Percentiles rank a stretch among this genome's conserved stretches.
These are phyloP conservation scores for Agaricales sp. DNA, from an alignment of 1,284 basidiomycete species.

Conservation along the genomic window DNA sequence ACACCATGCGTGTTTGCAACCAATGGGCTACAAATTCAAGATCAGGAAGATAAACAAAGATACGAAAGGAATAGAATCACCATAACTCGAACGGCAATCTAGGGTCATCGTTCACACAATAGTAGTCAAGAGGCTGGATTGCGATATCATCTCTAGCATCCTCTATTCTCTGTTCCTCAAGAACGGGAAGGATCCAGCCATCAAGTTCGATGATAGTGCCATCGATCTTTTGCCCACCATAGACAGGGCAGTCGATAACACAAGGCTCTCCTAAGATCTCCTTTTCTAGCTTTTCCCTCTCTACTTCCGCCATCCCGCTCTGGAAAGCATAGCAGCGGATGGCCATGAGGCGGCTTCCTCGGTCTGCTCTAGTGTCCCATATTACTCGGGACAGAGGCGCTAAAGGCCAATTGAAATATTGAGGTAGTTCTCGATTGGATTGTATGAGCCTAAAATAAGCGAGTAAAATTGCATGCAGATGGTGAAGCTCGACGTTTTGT, in stretches of 20 bases:
- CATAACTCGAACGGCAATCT: constrained; percentile 39
- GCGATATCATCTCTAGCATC: constrained; percentile 41
- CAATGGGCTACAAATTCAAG: constrained; percentile 30
- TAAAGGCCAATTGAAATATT: constrained; percentile 55
- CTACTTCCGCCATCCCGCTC: constrained; percentile 66
- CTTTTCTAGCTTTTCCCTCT: constrained; percentile 55
- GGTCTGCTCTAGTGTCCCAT: constrained; percentile 46
- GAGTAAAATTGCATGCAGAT: constrained; percentile 61
- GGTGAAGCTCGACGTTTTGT: constrained; percentile 19
- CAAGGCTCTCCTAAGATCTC: constrained; percentile 48
- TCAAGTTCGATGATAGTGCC: constrained; percentile 40
- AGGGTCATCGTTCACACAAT: not conserved
- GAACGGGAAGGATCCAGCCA: constrained; percentile 69
- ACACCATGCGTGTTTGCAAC: constrained; percentile 56
- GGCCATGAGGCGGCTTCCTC: constrained; percentile 58
- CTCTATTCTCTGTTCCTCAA: constrained; percentile 54
- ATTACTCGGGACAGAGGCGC: constrained; percentile 48
- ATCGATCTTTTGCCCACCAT: constrained; percentile 35
- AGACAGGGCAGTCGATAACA: constrained; percentile 45
- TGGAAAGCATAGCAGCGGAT: constrained; percentile 71
- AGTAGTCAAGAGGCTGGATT: no score
- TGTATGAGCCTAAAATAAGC: constrained; percentile 74
- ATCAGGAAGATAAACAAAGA: constrained; percentile 10
- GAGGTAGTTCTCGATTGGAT: constrained; percentile 60
- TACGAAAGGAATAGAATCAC: constrained; percentile 38